Base-by-base conservation (phyloP, 148 eudicot species). In the Rhododendron mucronatum region DNA sequence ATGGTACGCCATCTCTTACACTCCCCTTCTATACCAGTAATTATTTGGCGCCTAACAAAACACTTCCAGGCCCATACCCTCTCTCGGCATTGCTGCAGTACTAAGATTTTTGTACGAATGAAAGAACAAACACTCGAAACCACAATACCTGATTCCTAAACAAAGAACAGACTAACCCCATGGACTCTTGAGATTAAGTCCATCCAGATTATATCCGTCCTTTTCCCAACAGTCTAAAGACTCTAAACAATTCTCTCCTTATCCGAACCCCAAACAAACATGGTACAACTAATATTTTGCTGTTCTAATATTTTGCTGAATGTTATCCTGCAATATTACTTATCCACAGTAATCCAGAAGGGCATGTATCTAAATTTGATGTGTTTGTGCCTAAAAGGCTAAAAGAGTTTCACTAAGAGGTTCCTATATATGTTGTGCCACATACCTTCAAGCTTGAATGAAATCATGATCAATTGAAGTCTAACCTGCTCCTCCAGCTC, bases 1-100 rank as follows among this genome's bases (percentile, higher is more conserved):
- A 85, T n/a, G 91, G 93, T 91, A 50, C 35, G 77, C 71, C 18
- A 61, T 45, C 47, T 33, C 35, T 33, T 33, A 33, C 35, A 33
- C 41, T 39, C 41, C 41, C 41, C 41, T 39, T 47, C 63, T n/a
- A n/a, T 71, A 12, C 4, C 7, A 1, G 8, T 3, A 15, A 23
- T 33, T 14, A 2, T n/a, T 73, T 26, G 14, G 21, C 41, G 21
- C 41, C 41, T 33, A 5, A 23, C 1, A 12, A 39, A 7, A 37
- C 16, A 8, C 8, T 75, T 33, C 3, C 44, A 75, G 13, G 15
- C 18, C 33, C 33, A 39, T 77, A 1, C 30, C 81, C 2, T 37
- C 76, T 35, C 23, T 13, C 1, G 21, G 12, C 48, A 35, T 78
- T 6, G 23, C 45, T 37, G 23, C 14, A 45, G 1, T 21, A 26